Conservation (phyloP, 2,329 filamentous ascomycete species). For the Aureobasidium sp. region DNA sequence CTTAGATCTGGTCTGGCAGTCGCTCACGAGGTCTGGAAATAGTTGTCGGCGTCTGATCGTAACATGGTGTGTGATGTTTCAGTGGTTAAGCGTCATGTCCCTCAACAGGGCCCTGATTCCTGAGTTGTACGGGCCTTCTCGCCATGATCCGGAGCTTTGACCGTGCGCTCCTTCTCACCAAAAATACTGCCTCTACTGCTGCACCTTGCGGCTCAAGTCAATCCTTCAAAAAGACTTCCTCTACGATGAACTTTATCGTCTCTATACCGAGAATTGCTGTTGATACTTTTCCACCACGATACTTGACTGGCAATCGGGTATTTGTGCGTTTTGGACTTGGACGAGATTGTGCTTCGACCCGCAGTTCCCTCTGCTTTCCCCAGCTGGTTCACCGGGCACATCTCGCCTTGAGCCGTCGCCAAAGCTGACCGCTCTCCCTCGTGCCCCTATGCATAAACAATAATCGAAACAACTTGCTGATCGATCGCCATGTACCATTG, state of each 20-base stretch:
- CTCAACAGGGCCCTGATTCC: not conserved
- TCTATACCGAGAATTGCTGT: not conserved
- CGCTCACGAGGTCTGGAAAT: constrained; percentile 85
- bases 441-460: not conserved
- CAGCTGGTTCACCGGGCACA: not conserved
- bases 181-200: not conserved
- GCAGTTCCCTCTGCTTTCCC: not conserved
- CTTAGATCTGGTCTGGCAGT: not conserved
- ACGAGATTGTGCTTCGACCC: not conserved
- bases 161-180: not conserved
- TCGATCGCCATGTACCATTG: not conserved
- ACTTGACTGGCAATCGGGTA: not conserved
- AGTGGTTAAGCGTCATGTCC: constrained; percentile 37
- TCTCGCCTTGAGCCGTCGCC: not conserved
- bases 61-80: not conserved
- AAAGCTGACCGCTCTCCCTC: not conserved
- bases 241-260: not conserved
- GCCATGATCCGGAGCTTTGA: constrained; percentile 1
- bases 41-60: constrained; percentile 63
- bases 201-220: not conserved
- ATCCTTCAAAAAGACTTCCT: not conserved
- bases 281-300: not conserved
- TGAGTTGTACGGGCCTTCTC: not conserved
- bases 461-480: not conserved
- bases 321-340: not conserved